Base-by-base conservation (phyloP, 2,329 filamentous ascomycete species). In the Lachnellula cervina region DNA sequence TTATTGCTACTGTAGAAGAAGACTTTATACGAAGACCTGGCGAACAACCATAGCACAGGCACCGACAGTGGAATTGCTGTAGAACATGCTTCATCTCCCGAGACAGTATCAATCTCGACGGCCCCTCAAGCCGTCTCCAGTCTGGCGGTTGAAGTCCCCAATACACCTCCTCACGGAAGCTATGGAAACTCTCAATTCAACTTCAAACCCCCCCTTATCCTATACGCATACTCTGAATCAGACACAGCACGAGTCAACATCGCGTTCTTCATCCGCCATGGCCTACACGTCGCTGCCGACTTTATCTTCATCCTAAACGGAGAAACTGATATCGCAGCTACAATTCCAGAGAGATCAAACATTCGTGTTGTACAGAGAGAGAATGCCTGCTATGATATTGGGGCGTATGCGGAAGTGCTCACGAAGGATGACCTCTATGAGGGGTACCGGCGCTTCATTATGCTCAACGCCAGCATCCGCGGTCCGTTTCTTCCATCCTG, bases 301-400 rank as follows among this genome's bases (percentile, higher is more conserved):
- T 67, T 66, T 45, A 23, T 68, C 32, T 68, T 68, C 51, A 65
- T 68, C 47, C 32, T 68, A 11, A 68, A 68, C 38, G 67, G 65
- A 19, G 47, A 62, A 3, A 64, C 65, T 7, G 46, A 63, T 35
- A 60, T 56, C 2, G 35, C 49, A 0, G 40, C 25, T 8, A 37
- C 61, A 4, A 62, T 69, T 21, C 62, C 63, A 6, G 14, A 57
- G 11, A 51, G 54, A 38, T 21, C 52, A 4, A 68, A 67, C 49
- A 64, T 68, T 28, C 51, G 54, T 8, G 32, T 59, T 23, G 43
- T 68, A 9, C 46, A 64, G 21, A 58, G 66, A 42, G 49, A 50
- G 28, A 68, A 69, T 32, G 61, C 63, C 28, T 69, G 67, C 56
- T 68, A 63, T 21, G 67, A 69, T 48, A 47, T 68, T 3, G 67